Base-by-base conservation (phyloP, 108 stramenopile genomes). In the Nitzschia putrida region DNA sequence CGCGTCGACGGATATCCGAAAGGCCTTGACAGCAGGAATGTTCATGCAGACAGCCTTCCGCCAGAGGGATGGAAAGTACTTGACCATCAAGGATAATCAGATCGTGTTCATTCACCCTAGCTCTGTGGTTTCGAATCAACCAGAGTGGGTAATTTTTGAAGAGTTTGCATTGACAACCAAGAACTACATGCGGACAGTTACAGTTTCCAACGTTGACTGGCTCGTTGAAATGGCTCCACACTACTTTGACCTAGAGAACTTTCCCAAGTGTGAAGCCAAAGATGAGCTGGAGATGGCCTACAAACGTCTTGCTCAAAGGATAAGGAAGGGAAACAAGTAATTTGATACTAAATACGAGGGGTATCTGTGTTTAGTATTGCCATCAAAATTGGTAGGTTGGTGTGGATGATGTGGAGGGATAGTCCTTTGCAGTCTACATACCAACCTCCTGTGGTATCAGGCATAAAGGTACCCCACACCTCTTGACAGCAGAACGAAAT, bases 31-130 rank as follows among this genome's bases (percentile, higher is more conserved):
- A 10, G 82, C 81, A 39, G 95, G 91, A 42, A 91, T 97, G 87
- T 98, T 95, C 78, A 92, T 95, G 96, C 91, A 98, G 72, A 95
- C 96, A 16, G 99, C 99, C 1, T 96, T 95, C 71, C 78, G 94
- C 8, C 95, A 98, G 79, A 78, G 92, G 24, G 61, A 85, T 20
- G 99, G 98, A 13, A 92, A 87, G 34, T 99, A 99, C 77, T 76
- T 99, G 57, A 99, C 99, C 5, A 84, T 97, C 29, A 99, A 99
- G 78, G 99, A 99, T 78, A 97, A 99, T 73, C 99, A 99, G 72
- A 79, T 94, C 6, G 99, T 99, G 2, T 77, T 80, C 29, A 86
- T 98, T 57, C 99, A 99, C 77, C 99, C 99, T 2, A 80, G 94
- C 22, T 96, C 95, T 4, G 94, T 91, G 10, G 80, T 99, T 20